Base-by-base conservation (phyloP, 2,329 filamentous ascomycete species). In the Biscogniauxia sp. region DNA sequence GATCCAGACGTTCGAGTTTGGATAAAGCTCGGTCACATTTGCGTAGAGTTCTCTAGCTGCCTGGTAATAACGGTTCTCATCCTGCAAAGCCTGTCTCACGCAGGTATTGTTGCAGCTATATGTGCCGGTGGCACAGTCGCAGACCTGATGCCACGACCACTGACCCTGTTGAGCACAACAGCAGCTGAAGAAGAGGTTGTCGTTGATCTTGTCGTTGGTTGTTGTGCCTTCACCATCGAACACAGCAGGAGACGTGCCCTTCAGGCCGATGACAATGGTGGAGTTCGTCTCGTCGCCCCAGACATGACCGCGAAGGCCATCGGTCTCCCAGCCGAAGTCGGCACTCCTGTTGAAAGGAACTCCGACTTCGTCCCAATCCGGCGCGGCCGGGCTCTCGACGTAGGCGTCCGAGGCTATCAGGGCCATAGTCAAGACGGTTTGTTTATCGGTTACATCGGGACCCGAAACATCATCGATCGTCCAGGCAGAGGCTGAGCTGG, bases 161-260 rank as follows among this genome's bases (percentile, higher is more conserved):
- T 93, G 92, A 0, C 93, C 93, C 69, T 96, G 93, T 77, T 97
- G 93, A 3, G 88, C 95, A 76, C 95, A 99, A 76, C 95, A 99
- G 78, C 95, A 99, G 72, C 93, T 96, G 78, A 97, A 97, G 77
- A 96, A 97, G 9, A 99, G 82, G 73, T 99, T 99, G 77, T 99
- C 95, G 74, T 98, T 99, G 71, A 93, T 82, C 79, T 99, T 99
- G 78, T 99, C 95, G 68, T 97, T 97, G 25, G 93, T 96, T 0
- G 94, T 98, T 1, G 95, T 98, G 56, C 93, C 94, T 45, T 94
- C 91, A n/a, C 95, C 95, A 74, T 98, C 94, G 72, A 97, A 98
- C 3, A 98, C 88, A 13, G 95, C 94, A 1, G 89, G 86, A 1
- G 89, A 91, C 0, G 93, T 97, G 57, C 94, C 95, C 77, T 99